Evolutionary conservation across 768 basidiomycete genomes (phyloP).

Genomic region (Mycena venus): DNA sequence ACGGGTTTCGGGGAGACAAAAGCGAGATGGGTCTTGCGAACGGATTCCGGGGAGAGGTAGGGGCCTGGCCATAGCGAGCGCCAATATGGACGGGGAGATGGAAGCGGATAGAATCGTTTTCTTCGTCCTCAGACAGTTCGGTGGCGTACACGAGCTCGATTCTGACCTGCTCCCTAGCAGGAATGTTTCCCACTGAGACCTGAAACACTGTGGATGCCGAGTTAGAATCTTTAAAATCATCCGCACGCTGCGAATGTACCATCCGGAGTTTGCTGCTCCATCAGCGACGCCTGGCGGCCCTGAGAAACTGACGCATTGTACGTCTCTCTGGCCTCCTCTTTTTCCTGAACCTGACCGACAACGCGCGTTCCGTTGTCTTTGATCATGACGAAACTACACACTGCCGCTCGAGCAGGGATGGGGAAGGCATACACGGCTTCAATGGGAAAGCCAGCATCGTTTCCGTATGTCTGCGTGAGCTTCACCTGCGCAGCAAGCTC

Average conservation of each 20-base stretch:
- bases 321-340: constrained; percentile 27
- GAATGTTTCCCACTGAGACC: constrained; percentile 29
- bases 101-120: constrained; percentile 26
- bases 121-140: constrained; percentile 27
- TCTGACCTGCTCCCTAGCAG: constrained; percentile 20
- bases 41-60: too few species aligned
- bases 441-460: constrained; percentile 22
- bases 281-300: constrained; percentile 28
- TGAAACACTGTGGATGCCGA: constrained; percentile 25
- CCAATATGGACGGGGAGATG: constrained; percentile 30
- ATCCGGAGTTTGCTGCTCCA: constrained; percentile 30
- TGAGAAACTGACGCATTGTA: constrained; percentile 22
- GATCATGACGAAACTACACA: constrained; percentile 23
- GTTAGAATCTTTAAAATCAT: not conserved
- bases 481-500: constrained; percentile 33
- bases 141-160: constrained; percentile 30
- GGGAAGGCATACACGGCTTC: constrained; percentile 31
- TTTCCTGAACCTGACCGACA: constrained; percentile 28
- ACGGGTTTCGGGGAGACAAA: too few species aligned
- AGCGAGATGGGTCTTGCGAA: too few species aligned
- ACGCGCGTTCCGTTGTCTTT: constrained; percentile 31
- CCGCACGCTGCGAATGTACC: not conserved
- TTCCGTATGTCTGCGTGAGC: constrained; percentile 28
- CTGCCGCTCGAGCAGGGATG: constrained; percentile 25
- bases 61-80: constrained; percentile 27